phyloP scores from a whole-genome alignment of 176 grass and related monocot species.

The Thalia dealbata region DNA sequence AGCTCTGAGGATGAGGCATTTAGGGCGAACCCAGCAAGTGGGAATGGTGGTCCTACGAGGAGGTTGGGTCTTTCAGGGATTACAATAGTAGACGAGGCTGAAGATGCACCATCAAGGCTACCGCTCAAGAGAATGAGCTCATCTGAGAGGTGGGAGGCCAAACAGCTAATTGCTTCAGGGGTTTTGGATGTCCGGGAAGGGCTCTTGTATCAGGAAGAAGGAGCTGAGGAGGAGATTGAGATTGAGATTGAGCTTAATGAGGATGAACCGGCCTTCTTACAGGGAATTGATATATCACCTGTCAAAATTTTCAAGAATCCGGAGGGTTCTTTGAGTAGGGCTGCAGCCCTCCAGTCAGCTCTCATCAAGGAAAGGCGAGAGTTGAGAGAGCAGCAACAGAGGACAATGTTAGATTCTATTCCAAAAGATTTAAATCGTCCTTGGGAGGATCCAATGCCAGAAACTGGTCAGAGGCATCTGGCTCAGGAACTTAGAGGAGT shows the following conservation, averaged over 20 bases:
- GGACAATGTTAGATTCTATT: constrained; percentile 92
- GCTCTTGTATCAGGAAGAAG: constrained; percentile 77
- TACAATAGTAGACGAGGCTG: constrained; percentile 61
- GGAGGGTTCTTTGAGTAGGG: constrained; percentile 81
- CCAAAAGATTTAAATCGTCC: constrained; percentile 96
- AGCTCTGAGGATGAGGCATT: constrained; percentile 30
- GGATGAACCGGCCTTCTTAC: constrained; percentile 88
- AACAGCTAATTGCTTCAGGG: constrained; percentile 76
- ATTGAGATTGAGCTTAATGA: constrained; percentile 86
- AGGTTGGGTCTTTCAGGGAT: constrained; percentile 75
- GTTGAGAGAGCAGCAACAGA: constrained; percentile 83
- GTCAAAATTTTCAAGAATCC: constrained; percentile 98
- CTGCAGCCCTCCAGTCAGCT: constrained; percentile 76
- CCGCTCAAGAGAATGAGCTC: constrained; percentile 79
- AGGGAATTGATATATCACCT: constrained; percentile 83
- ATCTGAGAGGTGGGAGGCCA: constrained; percentile 83
- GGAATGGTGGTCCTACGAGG: constrained; percentile 20
- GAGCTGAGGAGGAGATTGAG: constrained; percentile 78
- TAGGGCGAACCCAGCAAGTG: constrained; percentile 43
- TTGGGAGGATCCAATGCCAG: constrained; percentile 95
- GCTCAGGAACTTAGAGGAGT: constrained; percentile 84
- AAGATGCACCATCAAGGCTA: constrained; percentile 33
- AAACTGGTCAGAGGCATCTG: constrained; percentile 70
- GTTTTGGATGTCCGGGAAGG: constrained; percentile 65
- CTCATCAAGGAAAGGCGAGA: constrained; percentile 93